Conservation (phyloP, 2,329 filamentous ascomycete genomes). For the Cryphonectria parasitica region DNA sequence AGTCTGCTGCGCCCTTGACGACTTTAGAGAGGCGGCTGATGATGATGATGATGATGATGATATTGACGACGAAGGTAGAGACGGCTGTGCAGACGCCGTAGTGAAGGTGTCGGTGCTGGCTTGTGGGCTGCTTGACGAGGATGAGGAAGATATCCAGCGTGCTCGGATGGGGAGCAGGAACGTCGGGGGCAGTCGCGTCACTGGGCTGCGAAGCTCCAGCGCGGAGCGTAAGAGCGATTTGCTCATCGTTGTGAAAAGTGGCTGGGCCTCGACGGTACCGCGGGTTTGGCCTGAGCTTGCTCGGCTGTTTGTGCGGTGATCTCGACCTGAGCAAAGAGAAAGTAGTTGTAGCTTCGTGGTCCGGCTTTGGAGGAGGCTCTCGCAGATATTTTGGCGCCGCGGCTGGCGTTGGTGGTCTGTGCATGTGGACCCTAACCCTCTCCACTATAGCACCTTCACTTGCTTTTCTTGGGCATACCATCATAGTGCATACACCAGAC, state of each 20-base stretch:
- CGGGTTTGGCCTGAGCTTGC: neutral
- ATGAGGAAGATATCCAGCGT: constrained; percentile 42
- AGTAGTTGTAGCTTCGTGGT: neutral
- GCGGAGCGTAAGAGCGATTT: constrained; percentile 66
- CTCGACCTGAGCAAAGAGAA: neutral
- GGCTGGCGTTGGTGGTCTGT: constrained; percentile 12
- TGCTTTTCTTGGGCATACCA: too few species aligned
- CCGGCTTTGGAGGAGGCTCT: neutral
- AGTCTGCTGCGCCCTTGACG: constrained; percentile 19
- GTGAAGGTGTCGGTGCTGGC: constrained; percentile 17
- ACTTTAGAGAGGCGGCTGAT: neutral
- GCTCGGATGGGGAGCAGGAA: constrained; percentile 57
- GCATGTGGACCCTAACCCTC: constrained; percentile 17
- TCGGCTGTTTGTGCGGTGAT: neutral
- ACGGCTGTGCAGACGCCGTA: constrained; percentile 20
- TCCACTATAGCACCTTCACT: neutral
- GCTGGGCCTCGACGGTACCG: neutral
- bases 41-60: too few species aligned
- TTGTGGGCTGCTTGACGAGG: constrained; percentile 21
- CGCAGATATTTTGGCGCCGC: constrained; percentile 15
- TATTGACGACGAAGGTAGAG: neutral
- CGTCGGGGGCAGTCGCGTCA: constrained; percentile 50
- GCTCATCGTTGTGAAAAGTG: constrained; percentile 47
- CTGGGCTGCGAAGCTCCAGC: constrained; percentile 59
- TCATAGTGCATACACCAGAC: too few species aligned